phyloP scores from a whole-genome alignment of 78 protist genomes.

The Cavenderia fasciculata region DNA sequence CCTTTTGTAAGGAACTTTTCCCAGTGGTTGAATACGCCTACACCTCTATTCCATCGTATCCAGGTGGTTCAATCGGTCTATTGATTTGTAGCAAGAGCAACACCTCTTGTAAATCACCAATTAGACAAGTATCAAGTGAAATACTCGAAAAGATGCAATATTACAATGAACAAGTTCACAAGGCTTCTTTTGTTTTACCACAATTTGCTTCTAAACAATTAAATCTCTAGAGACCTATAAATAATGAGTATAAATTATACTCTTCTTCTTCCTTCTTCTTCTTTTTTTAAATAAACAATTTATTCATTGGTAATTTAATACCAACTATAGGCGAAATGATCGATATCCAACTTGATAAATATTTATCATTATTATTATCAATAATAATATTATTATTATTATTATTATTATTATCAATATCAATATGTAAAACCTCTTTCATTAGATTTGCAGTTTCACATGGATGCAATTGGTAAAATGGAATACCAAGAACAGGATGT shows the following conservation, averaged over 20 bases:
- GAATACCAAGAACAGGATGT: constrained; percentile 59
- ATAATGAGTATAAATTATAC: no score
- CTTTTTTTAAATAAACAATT: no score
- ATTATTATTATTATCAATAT: not conserved
- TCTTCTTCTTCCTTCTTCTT: no score
- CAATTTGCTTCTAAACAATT: constrained; percentile 81
- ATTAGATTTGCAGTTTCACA: constrained; percentile 66
- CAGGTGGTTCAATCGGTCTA: constrained; percentile 95
- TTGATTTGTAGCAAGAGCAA: constrained; percentile 26
- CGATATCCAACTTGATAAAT: constrained; percentile 61
- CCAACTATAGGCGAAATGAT: constrained; percentile 48
- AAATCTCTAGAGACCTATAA: not conserved
- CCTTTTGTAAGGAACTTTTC: constrained; percentile 52
- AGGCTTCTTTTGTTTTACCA: constrained; percentile 93
- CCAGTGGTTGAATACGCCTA: constrained; percentile 88
- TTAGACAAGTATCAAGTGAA: constrained; percentile 9
- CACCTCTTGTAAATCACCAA: constrained; percentile 27
- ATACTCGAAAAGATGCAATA: constrained; percentile 78
- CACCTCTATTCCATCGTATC: constrained; percentile 93
- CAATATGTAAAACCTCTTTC: constrained; percentile 21
- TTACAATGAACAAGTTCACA: constrained; percentile 90
- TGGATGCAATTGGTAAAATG: constrained; percentile 72
- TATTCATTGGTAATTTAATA: constrained; percentile 50
- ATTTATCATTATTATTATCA: not conserved
- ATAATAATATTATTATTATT: not conserved